Evolutionary conservation across 2,329 filamentous ascomycete species (phyloP).

Genomic region (Colletotrichum costaricense): DNA sequence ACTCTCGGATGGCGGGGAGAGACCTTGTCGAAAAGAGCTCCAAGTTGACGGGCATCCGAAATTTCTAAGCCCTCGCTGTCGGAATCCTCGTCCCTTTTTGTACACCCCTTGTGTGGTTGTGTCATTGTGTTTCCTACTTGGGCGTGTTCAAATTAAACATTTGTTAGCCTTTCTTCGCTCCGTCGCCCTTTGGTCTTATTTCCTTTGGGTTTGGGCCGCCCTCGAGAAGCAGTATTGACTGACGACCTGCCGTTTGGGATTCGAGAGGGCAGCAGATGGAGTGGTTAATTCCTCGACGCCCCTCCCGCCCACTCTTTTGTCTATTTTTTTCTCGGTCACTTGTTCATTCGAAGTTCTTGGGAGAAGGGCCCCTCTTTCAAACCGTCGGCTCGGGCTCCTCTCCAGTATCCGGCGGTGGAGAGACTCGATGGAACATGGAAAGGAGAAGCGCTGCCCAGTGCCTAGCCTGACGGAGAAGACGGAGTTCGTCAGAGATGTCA

Average conservation of each 20-base stretch:
- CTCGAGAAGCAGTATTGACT: neutral
- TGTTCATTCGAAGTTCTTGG: neutral
- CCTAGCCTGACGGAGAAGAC: neutral
- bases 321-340: neutral
- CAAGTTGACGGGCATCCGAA: too few relatives aligned
- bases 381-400: slow-evolving; percentile 17
- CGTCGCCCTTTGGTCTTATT: neutral
- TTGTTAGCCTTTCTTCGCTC: neutral
- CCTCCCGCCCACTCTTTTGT: slow-evolving; percentile 14
- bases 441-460: neutral
- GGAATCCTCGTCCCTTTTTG: neutral
- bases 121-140: slow-evolving; percentile 16
- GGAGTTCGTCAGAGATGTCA: neutral
- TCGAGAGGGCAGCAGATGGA: neutral
- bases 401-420: slow-evolving; percentile 8
- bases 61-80: neutral
- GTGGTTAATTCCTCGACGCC: slow-evolving; percentile 6
- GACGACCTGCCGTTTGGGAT: slow-evolving; percentile 16
- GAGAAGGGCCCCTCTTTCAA: neutral
- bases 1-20: slow-evolving; percentile 7
- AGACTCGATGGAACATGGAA: neutral
- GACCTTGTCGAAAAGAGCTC: neutral
- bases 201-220: neutral
- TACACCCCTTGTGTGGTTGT: slow-evolving; percentile 10
- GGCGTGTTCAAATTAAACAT: neutral